Conservation (phyloP, 176 grass and related monocot genomes). For the Alloteropsis semialata region DNA sequence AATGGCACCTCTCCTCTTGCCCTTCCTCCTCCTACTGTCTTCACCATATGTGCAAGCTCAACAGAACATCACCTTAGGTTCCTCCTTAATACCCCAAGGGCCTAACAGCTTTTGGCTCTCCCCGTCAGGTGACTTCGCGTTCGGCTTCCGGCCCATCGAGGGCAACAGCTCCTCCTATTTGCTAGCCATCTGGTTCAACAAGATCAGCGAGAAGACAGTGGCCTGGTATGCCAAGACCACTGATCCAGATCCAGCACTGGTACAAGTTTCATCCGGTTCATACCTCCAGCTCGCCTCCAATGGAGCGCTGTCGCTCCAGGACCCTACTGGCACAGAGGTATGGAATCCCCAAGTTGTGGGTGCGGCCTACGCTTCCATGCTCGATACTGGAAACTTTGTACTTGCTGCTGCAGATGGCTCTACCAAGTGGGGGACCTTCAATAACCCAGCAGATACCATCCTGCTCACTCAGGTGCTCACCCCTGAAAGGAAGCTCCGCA, state of each 20-base stretch:
- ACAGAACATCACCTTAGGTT: slow-evolving; percentile 13
- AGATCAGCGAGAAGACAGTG: slow-evolving; percentile 23
- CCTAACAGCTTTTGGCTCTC: slow-evolving; percentile 23
- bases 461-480: slow-evolving; percentile 39
- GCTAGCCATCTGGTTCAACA: slow-evolving; percentile 56
- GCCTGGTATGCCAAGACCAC: slow-evolving; percentile 38
- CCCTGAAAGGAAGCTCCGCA: not conserved
- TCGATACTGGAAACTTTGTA: slow-evolving; percentile 46
- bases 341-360: slow-evolving; percentile 11
- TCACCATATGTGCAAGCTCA: not conserved
- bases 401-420: slow-evolving; percentile 13
- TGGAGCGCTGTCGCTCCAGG: slow-evolving; percentile 22
- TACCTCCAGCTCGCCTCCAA: slow-evolving; percentile 28
- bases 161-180: slow-evolving; percentile 30
- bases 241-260: not conserved
- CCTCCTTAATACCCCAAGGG: slow-evolving; percentile 5
- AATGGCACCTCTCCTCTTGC: not conserved
- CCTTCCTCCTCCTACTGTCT: not conserved
- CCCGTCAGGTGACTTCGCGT: slow-evolving; percentile 2
- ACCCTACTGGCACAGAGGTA: slow-evolving; percentile 12
- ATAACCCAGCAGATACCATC: slow-evolving; percentile 45
- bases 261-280: not conserved
- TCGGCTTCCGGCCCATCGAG: slow-evolving; percentile 7
- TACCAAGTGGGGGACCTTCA: slow-evolving; percentile 38
- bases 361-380: slow-evolving; percentile 43